These are phyloP conservation scores for Fulvia fulva DNA, from an alignment of 2,329 filamentous ascomycete genomes.

Conservation along the genomic window DNA sequence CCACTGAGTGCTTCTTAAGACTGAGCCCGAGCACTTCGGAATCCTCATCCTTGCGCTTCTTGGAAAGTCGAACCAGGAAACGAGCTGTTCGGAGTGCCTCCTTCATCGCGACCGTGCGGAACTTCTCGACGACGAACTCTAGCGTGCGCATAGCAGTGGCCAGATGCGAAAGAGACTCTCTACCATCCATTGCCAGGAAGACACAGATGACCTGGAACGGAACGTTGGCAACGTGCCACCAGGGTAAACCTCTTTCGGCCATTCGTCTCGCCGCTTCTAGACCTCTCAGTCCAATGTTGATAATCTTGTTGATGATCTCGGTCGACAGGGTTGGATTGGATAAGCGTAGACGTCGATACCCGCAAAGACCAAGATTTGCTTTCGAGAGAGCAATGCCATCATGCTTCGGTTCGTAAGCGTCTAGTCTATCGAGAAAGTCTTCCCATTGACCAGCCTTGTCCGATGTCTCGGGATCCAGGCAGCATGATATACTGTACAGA, in stretches of 20 bases:
- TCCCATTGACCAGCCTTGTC: conserved; percentile 31
- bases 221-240: conserved; percentile 59
- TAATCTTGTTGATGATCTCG: conserved; percentile 45
- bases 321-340: conserved; percentile 46
- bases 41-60: conserved; percentile 29
- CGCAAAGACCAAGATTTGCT: conserved; percentile 54
- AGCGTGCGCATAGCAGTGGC: conserved; percentile 47
- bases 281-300: conserved; percentile 44
- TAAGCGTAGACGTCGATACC: conserved; percentile 52
- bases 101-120: conserved; percentile 37
- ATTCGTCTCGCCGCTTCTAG: conserved; percentile 48
- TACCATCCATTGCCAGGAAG: conserved; percentile 53
- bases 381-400: conserved; percentile 40
- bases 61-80: conserved; percentile 51
- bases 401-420: conserved; percentile 29
- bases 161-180: conserved; percentile 47
- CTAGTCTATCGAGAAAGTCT: conserved; percentile 31
- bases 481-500: conserved; percentile 52
- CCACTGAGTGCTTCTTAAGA: conserved; percentile 17
- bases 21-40: conserved; percentile 21
- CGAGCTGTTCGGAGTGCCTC: conserved; percentile 55
- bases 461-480: conserved; percentile 48
- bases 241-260: conserved; percentile 45
- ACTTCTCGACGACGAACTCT: conserved; percentile 30
- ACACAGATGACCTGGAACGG: conserved; percentile 58